Evolutionary conservation across 1,139 yeast species (phyloP).

Genomic region (Pichia sp.): DNA sequence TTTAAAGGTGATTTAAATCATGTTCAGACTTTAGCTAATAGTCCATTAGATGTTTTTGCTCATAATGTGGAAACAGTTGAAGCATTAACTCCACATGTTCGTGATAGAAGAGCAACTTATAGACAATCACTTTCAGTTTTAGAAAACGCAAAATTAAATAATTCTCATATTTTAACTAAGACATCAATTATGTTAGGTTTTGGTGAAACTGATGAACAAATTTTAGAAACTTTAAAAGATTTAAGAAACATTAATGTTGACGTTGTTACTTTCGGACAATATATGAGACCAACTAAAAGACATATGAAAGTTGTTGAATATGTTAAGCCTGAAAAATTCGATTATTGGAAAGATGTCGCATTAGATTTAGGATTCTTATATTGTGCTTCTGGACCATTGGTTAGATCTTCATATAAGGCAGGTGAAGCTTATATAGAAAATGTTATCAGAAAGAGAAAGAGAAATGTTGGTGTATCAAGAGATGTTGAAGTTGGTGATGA

Average conservation of each 20-base stretch:
- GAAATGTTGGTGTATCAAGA: slow-evolving; percentile 30
- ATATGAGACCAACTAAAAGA: slow-evolving; percentile 97
- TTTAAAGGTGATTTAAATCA: slow-evolving; percentile 82
- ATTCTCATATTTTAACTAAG: slow-evolving; percentile 76
- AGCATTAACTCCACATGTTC: slow-evolving; percentile 85
- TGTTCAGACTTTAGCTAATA: slow-evolving; percentile 72
- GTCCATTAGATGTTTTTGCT: slow-evolving; percentile 94
- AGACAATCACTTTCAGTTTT: slow-evolving; percentile 79
- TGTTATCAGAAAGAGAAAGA: slow-evolving; percentile 68
- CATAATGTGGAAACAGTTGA: slow-evolving; percentile 97
- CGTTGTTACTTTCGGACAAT: slow-evolving; percentile 97
- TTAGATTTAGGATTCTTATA: slow-evolving; percentile 87
- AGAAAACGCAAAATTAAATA: slow-evolving; percentile 69
- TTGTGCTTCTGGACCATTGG: slow-evolving; percentile 96
- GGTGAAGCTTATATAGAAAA: slow-evolving; percentile 98
- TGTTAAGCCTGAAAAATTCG: slow-evolving; percentile 90
- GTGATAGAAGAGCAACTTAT: slow-evolving; percentile 96
- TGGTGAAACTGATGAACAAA: slow-evolving; percentile 91
- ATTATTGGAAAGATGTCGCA: slow-evolving; percentile 85
- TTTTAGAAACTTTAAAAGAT: slow-evolving; percentile 66
- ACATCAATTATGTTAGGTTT: slow-evolving; percentile 95
- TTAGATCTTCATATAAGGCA: slow-evolving; percentile 94
- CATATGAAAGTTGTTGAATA: slow-evolving; percentile 98
- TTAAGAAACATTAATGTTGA: slow-evolving; percentile 74
- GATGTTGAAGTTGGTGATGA: slow-evolving; percentile 29